These are phyloP conservation scores for Fraxinus pennsylvanica DNA, from an alignment of 257 asterid genomes.

Conservation along the genomic window DNA sequence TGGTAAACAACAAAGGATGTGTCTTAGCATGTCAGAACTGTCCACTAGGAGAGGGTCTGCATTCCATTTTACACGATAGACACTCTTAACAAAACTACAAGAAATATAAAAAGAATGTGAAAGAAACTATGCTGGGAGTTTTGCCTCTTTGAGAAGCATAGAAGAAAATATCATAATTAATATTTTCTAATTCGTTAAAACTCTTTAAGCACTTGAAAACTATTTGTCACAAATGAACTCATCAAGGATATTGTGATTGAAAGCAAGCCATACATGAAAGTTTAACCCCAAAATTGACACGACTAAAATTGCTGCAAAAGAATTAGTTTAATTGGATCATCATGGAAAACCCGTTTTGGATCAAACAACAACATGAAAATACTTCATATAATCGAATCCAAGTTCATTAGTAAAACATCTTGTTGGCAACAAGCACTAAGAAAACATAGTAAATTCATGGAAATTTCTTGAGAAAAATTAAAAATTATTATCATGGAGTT, in stretches of 20 bases:
- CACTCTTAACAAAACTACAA: background rate
- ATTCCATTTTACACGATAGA: background rate
- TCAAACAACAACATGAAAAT: background rate
- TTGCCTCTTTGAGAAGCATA: background rate
- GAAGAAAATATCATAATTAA: constrained; percentile 1
- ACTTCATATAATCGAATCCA: background rate
- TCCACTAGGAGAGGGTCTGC: background rate
- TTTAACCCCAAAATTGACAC: background rate
- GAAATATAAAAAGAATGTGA: background rate
- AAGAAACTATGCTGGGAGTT: background rate
- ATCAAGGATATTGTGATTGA: too few relatives aligned
- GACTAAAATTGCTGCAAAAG: background rate
- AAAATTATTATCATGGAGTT: background rate
- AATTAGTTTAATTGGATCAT: background rate
- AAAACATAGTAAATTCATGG: background rate
- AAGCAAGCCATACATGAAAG: background rate
- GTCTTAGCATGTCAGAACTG: too few relatives aligned
- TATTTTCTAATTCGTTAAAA: background rate
- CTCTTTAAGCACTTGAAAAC: background rate
- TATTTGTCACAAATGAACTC: background rate
- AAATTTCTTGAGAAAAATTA: background rate
- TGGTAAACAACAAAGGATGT: background rate
- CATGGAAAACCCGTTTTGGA: background rate
- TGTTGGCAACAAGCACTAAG: background rate
- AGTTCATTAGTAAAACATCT: background rate